Base-by-base conservation (phyloP, 495 filamentous ascomycete species). In the Saxophila tyrrhenica region DNA sequence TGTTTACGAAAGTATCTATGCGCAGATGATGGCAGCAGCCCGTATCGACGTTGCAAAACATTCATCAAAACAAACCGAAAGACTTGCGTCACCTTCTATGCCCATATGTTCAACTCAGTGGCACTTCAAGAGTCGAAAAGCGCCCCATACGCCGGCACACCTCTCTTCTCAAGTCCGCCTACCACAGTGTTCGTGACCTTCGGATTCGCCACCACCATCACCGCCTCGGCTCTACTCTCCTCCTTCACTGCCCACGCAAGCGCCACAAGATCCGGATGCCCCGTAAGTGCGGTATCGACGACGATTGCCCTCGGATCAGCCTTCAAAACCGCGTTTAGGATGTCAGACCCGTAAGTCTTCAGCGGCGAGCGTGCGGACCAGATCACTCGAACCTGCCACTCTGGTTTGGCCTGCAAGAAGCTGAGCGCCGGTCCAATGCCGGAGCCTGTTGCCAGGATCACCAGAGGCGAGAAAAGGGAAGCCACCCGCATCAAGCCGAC, bases 401-500 rank as follows among this genome's bases (percentile, higher is more conserved):
- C 67, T 9, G 72, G 73, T 49, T 75, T 19, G 2, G 42, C 42
- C 29, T 63, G 54, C n/a, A 78, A 62, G 64, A 75, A 77, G 0
- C 74, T 75, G 11, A 85, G 67, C 59, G 76, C 79, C 5, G 82
- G 87, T 0, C 86, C 87, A 52, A 92, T 91, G 25, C 87, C 87
- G 8, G 84, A 88, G 19, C 87, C 87, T 0, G 87, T 94, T 1
- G 84, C 82, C n/a, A 94, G 82, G 46, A 92, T 68, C 29, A 94
- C 74, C 44, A 87, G 74, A 7, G 74, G 73, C 39, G 69, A 65
- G 73, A 89, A 94, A 0, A 91, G 70, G 8, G 73, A 73, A 46
- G 86, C 84, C 41, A 84, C 76, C 65, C 84, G 82, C 54, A 89
- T 77, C 35, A 92, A 81, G 49, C 86, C 86, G 56, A 77, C 79